Evolutionary conservation across 495 filamentous ascomycete species (phyloP), one percentile per base, ranked within the genome.

Genomic region (Aspergillus diversus): DNA sequence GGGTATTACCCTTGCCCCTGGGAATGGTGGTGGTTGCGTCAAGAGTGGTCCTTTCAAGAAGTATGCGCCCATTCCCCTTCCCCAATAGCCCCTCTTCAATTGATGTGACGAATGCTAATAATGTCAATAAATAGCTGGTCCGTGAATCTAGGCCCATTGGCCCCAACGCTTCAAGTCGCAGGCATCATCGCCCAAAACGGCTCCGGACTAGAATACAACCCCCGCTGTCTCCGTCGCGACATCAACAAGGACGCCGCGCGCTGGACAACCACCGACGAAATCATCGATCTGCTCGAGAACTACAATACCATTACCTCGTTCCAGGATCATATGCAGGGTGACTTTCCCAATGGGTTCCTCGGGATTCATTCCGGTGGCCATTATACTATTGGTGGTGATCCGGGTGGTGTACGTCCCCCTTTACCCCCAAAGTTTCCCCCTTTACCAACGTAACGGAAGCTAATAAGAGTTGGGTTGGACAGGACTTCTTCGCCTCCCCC

Each of bases 1-100:
- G 2, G 53, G 73, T 39, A 63, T 61, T 11, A 63, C 62, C 49
- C 59, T 84, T 1, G 69, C 73, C 0, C 67, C 80, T 3, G 85
- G 80, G 3, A 76, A 72, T 7, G 87, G 87, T 2, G 87, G 86
- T 43, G 87, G 87, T 2, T 90, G 86, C 62, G 77, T 89, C 5
- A 66, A 61, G 3, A 73, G 67, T 7, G 87, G 86, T 0, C 86
- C 86, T 1, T 87, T 89, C 67, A 74, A 69, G 4, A 69, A 72
- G 35, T 73, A 66, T 0, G 57, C 31, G 21, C 21, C 21, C 21
- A 27, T 27, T 16, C 1, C 43, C 42, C 16, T 35, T 3, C 27
- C 13, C 11, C n/a, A n/a, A n/a, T n/a, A n/a, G n/a, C n/a, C n/a
- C n/a, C n/a, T n/a, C n/a, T n/a, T n/a, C n/a, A n/a, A n/a, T n/a